A percentile compares a stretch with the other conserved stretches of the same genome.
These are phyloP conservation scores for Pyricularia pennisetigena DNA, from an alignment of 2,329 filamentous ascomycete genomes.

Conservation along the genomic window DNA sequence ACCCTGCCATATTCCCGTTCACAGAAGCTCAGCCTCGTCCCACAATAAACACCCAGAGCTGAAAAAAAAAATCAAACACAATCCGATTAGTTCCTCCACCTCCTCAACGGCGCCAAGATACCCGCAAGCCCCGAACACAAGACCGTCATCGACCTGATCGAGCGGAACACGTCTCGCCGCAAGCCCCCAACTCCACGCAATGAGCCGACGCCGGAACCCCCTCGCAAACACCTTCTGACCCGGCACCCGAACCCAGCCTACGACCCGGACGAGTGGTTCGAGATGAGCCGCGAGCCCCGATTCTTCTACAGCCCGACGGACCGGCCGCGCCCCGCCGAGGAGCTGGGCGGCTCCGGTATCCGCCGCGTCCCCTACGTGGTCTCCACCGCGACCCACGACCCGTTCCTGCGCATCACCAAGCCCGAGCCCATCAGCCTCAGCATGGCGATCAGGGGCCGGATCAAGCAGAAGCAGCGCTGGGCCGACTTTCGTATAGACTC, in stretches of 20 bases:
- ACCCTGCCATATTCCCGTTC: neutral
- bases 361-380: constrained; percentile 49
- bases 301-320: constrained; percentile 36
- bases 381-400: constrained; percentile 41
- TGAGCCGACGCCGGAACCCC: constrained; percentile 20
- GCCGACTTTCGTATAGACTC: constrained; percentile 14
- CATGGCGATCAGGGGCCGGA: constrained; percentile 31
- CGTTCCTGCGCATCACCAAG: constrained; percentile 58
- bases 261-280: neutral
- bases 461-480: neutral
- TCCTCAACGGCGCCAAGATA: constrained; percentile 27
- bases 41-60: neutral
- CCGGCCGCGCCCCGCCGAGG: constrained; percentile 36
- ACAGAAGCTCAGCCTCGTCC: neutral
- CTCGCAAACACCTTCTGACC: constrained; percentile 15
- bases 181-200: constrained; percentile 11
- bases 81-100: constrained; percentile 26
- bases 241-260: constrained; percentile 16
- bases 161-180: constrained; percentile 7
- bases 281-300: constrained; percentile 14
- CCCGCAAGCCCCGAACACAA: constrained; percentile 28
- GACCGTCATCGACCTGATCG: constrained; percentile 30
- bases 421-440: constrained; percentile 52
- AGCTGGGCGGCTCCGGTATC: constrained; percentile 33
- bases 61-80: neutral